Percentiles rank a stretch among this genome's conserved stretches.
Conservation (phyloP, 495 filamentous ascomycete species). For the Penicillium salamii region DNA sequence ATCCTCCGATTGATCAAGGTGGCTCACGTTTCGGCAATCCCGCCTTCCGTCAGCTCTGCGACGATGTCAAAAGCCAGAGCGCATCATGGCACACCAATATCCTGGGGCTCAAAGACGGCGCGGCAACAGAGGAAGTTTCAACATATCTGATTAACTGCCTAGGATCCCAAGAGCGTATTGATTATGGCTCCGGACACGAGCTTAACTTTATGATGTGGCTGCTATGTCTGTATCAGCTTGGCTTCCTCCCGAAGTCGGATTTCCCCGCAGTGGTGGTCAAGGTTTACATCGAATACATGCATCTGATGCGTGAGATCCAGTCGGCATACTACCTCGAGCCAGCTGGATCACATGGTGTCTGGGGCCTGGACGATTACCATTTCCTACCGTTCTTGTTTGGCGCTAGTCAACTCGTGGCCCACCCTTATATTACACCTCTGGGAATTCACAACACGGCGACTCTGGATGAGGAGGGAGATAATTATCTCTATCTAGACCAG, state of each 20-base stretch:
- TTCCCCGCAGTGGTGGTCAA: constrained; percentile 71
- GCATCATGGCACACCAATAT: constrained; percentile 38
- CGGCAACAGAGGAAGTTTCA: constrained; percentile 65
- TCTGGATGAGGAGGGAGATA: constrained; percentile 78
- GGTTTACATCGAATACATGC: constrained; percentile 77
- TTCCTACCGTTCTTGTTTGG: constrained; percentile 98
- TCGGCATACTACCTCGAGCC: constrained; percentile 93
- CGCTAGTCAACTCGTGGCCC: constrained; percentile 83
- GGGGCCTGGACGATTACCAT: constrained; percentile 95
- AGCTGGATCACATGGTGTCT: constrained; percentile 91
- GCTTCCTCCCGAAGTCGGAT: constrained; percentile 56
- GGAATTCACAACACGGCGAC: constrained; percentile 82
- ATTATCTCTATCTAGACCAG: constrained; percentile 87
- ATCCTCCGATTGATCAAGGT: constrained; percentile 78
- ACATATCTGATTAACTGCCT: constrained; percentile 81
- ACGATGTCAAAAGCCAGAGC: constrained; percentile 58
- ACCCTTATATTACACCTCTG: constrained; percentile 82
- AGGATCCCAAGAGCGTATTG: constrained; percentile 83
- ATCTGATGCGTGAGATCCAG: constrained; percentile 79
- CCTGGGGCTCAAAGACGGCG: constrained; percentile 50
- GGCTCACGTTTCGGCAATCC: constrained; percentile 95
- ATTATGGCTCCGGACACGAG: constrained; percentile 97
- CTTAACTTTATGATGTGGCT: constrained; percentile 95
- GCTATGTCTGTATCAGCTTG: constrained; percentile 82
- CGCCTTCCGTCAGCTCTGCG: constrained; percentile 78